Conservation (phyloP, 1,139 yeast genomes). For the Oligophagozyma castellii region DNA sequence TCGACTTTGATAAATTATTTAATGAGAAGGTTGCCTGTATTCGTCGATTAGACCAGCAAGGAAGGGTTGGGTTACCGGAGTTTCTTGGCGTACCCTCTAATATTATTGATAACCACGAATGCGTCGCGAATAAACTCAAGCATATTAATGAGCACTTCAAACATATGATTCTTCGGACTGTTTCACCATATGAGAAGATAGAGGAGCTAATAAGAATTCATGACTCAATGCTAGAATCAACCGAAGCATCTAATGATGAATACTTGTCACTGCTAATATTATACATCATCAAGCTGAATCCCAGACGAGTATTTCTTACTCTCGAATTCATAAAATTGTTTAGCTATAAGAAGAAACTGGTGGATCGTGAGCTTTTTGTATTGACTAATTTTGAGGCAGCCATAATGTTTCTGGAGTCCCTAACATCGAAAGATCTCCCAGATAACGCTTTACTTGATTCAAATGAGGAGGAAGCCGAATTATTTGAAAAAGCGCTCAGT, state of each 20-base stretch:
- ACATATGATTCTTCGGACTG: constrained; percentile 6
- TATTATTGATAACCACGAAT: constrained; percentile 8
- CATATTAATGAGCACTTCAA: constrained; percentile 1
- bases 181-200: constrained; percentile 21
- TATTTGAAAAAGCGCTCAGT: constrained; percentile 11
- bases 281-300: constrained; percentile 32
- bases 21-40: constrained; percentile 14
- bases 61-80: constrained; percentile 12
- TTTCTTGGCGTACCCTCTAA: constrained; percentile 14
- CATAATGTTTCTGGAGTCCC: constrained; percentile 36
- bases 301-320: constrained; percentile 33
- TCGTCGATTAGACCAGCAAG: constrained; percentile 10
- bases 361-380: constrained; percentile 43
- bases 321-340: constrained; percentile 42
- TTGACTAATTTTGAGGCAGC: constrained; percentile 56
- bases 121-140: constrained; percentile 9
- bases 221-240: constrained; percentile 14
- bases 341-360: constrained; percentile 32
- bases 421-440: constrained; percentile 31
- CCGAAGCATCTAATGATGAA: constrained; percentile 29
- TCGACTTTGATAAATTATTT: constrained; percentile 17
- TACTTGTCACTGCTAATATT: constrained; percentile 43
- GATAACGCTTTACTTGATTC: constrained; percentile 13
- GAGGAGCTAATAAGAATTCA: constrained; percentile 16
- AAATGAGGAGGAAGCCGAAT: constrained; percentile 6